Evolutionary conservation across 352 stramenopile genomes (phyloP).

Genomic region (Globisporangium cederbergense): DNA sequence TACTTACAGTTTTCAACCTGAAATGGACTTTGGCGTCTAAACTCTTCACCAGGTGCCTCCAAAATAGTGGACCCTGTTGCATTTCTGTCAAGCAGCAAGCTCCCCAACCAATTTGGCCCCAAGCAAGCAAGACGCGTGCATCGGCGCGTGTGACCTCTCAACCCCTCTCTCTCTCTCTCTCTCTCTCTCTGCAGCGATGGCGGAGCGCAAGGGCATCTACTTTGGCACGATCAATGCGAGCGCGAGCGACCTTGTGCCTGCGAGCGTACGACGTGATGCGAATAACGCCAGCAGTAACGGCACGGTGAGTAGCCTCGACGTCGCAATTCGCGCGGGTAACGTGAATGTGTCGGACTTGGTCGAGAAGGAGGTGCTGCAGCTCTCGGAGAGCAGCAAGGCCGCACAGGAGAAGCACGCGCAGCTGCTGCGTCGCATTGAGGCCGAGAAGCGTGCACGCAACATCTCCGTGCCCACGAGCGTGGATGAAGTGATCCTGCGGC

Average conservation of each 20-base stretch:
- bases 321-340: conserved; percentile 73
- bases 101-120: neutral
- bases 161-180: neutral
- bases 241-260: conserved; percentile 36
- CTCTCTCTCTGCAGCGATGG: conserved; percentile 28
- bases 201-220: conserved; percentile 79
- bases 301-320: conserved; percentile 42
- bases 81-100: neutral
- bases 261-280: conserved; percentile 29
- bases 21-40: neutral
- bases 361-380: conserved; percentile 80
- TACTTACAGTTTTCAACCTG: neutral
- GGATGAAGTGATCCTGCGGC: conserved; percentile 85
- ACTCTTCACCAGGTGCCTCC: neutral
- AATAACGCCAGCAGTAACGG: neutral
- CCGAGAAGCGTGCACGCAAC: conserved; percentile 85
- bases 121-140: neutral
- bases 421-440: conserved; percentile 85
- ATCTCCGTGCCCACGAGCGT: conserved; percentile 93
- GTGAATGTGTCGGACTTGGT: conserved; percentile 75
- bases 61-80: neutral
- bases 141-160: too few relatives aligned
- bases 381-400: conserved; percentile 76
- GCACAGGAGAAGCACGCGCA: conserved; percentile 89
- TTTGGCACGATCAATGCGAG: conserved; percentile 62